A percentile compares a stretch with the other conserved stretches of the same genome.
Conservation (phyloP, 805 yeast genomes). For the Candida arabinofermentans region DNA sequence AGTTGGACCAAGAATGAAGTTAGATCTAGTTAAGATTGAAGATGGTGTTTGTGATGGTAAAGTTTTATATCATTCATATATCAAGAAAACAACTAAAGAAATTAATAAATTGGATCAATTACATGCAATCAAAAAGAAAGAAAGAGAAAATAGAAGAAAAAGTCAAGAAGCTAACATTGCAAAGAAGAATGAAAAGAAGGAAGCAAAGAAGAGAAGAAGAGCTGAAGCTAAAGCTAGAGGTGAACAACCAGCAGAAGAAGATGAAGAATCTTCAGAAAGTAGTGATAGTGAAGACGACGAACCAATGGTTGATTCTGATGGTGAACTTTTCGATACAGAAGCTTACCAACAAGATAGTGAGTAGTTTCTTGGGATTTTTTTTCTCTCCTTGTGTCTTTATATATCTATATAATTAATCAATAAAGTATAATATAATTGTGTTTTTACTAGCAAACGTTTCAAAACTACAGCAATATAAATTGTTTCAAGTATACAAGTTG, state of each 20-base stretch:
- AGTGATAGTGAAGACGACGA: slow-evolving; percentile 24
- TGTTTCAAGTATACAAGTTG: no score
- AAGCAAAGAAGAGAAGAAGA: slow-evolving; percentile 67
- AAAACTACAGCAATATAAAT: no score
- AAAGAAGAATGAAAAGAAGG: slow-evolving; percentile 68
- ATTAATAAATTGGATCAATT: slow-evolving; percentile 55
- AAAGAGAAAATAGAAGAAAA: slow-evolving; percentile 68
- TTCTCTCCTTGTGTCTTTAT: no score
- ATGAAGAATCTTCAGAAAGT: slow-evolving; percentile 32
- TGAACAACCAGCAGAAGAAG: slow-evolving; percentile 34
- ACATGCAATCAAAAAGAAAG: slow-evolving; percentile 57
- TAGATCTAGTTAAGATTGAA: slow-evolving; percentile 79
- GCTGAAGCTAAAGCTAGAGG: slow-evolving; percentile 33
- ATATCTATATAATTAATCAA: no score
- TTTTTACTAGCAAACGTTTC: no score
- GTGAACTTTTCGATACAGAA: slow-evolving; percentile 24
- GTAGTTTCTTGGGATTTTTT: no score
- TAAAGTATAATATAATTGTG: no score
- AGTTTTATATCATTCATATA: slow-evolving; percentile 74
- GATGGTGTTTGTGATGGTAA: slow-evolving; percentile 90
- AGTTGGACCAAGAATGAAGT: slow-evolving; percentile 83
- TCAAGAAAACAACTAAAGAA: slow-evolving; percentile 63
- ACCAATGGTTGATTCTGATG: slow-evolving; percentile 19
- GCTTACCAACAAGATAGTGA: slow-evolving; percentile 9
- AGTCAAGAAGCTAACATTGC: slow-evolving; percentile 77